These are phyloP conservation scores for Podila clonocystis DNA, from an alignment of 192 early-diverging fungal genomes.

Conservation along the genomic window DNA sequence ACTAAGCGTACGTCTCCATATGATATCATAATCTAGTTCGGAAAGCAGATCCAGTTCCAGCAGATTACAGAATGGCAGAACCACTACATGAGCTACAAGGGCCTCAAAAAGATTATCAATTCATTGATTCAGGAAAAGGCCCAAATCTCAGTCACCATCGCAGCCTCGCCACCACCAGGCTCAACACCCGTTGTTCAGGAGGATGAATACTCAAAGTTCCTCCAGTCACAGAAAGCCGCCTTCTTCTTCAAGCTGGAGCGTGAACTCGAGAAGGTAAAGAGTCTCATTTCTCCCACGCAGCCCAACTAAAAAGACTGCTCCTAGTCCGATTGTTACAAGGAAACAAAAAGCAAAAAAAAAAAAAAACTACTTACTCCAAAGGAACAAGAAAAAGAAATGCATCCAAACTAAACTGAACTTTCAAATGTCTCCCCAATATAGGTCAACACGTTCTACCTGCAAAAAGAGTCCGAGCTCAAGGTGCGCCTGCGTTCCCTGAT, in stretches of 20 bases:
- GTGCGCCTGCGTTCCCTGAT: slow-evolving; percentile 86
- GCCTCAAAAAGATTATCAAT: slow-evolving; percentile 97
- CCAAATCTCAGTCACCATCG: slow-evolving; percentile 53
- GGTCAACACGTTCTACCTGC: slow-evolving; percentile 96
- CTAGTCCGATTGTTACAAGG: neutral
- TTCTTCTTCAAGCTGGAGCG: slow-evolving; percentile 99
- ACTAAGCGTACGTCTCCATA: too few relatives aligned
- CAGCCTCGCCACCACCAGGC: slow-evolving; percentile 52
- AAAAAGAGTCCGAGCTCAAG: slow-evolving; percentile 95
- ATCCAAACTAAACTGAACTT: neutral
- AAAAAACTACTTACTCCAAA: neutral
- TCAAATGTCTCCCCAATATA: slow-evolving; percentile 26
- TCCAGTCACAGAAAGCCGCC: slow-evolving; percentile 90
- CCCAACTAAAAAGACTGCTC: too few relatives aligned
- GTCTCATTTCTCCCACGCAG: too few relatives aligned
- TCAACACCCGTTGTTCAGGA: slow-evolving; percentile 44
- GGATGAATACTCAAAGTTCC: slow-evolving; percentile 60
- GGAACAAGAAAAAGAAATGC: neutral
- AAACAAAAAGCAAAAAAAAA: slow-evolving; percentile 5
- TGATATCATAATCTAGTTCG: slow-evolving; percentile 74
- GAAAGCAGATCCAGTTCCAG: slow-evolving; percentile 96
- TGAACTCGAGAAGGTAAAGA: slow-evolving; percentile 91
- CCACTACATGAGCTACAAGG: slow-evolving; percentile 98
- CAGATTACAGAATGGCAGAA: slow-evolving; percentile 92
- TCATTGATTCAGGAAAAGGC: slow-evolving; percentile 63